Evolutionary conservation across 176 grass and related monocot species (phyloP).

Genomic region (Areca catechu): DNA sequence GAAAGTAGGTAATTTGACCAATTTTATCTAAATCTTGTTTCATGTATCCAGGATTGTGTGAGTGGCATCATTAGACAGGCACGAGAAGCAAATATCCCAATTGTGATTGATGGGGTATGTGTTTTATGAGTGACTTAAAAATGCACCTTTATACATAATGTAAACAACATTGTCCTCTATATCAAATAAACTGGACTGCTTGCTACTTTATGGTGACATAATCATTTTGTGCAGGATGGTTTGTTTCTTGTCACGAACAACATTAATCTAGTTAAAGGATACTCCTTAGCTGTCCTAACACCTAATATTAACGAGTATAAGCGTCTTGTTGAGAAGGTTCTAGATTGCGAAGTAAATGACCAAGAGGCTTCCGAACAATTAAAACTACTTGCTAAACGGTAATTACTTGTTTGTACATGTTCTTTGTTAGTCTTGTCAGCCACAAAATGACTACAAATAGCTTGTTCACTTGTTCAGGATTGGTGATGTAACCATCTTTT

Average conservation of each 20-base stretch:
- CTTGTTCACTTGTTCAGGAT: conserved; percentile 34
- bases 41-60: conserved; percentile 67
- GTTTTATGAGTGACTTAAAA: conserved; percentile 6
- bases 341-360: conserved; percentile 60
- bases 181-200: no score
- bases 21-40: not conserved
- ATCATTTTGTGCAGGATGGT: conserved; percentile 56
- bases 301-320: conserved; percentile 94
- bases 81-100: conserved; percentile 54
- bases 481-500: conserved; percentile 74
- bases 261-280: conserved; percentile 51
- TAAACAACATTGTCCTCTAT: no score
- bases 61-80: conserved; percentile 64
- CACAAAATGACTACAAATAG: not conserved
- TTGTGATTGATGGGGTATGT: conserved; percentile 75
- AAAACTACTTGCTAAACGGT: conserved; percentile 51
- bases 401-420: conserved; percentile 8
- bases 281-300: conserved; percentile 63
- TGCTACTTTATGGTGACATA: no score
- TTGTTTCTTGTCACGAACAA: conserved; percentile 77
- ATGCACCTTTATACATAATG: not conserved
- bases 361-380: conserved; percentile 55
- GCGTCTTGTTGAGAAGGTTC: conserved; percentile 74
- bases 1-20: not conserved
- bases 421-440: not conserved